phyloP scores from a whole-genome alignment of 306 rosid species.

The Fragaria vesca region DNA sequence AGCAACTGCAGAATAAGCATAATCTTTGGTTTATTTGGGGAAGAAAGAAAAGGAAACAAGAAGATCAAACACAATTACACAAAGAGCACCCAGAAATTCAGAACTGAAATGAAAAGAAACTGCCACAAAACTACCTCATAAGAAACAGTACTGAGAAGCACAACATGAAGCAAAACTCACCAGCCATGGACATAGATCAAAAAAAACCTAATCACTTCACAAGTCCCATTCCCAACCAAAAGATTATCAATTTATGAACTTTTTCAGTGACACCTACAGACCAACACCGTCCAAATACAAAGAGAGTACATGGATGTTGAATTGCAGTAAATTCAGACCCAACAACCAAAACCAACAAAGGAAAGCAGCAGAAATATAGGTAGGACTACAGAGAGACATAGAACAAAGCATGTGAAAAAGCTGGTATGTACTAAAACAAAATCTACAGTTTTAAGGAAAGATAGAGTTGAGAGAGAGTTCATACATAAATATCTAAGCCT shows the following conservation, averaged over 20 bases:
- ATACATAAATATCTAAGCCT: slow-evolving; percentile 37
- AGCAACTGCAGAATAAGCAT: neutral
- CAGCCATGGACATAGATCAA: neutral
- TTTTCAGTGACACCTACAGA: neutral
- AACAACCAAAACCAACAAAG: neutral
- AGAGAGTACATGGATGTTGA: neutral
- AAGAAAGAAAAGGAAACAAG: no score
- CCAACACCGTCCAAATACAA: neutral
- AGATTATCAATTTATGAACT: slow-evolving; percentile 1
- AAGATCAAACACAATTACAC: neutral
- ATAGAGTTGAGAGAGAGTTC: slow-evolving; percentile 30
- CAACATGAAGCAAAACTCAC: slow-evolving; percentile 16
- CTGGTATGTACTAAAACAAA: slow-evolving; percentile 8
- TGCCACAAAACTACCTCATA: slow-evolving; percentile 7
- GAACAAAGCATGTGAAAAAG: slow-evolving; percentile 10
- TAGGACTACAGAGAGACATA: neutral
- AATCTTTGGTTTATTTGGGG: neutral
- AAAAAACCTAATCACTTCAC: neutral
- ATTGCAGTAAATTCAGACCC: neutral
- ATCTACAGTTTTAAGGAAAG: slow-evolving; percentile 21
- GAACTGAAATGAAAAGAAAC: slow-evolving; percentile 2
- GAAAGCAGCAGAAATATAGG: neutral
- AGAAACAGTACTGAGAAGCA: neutral
- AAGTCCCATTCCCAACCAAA: slow-evolving; percentile 14
- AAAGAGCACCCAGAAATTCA: slow-evolving; percentile 10